These are phyloP conservation scores for Globisporangium sylvaticum DNA, from an alignment of 352 stramenopile species.

Conservation along the genomic window DNA sequence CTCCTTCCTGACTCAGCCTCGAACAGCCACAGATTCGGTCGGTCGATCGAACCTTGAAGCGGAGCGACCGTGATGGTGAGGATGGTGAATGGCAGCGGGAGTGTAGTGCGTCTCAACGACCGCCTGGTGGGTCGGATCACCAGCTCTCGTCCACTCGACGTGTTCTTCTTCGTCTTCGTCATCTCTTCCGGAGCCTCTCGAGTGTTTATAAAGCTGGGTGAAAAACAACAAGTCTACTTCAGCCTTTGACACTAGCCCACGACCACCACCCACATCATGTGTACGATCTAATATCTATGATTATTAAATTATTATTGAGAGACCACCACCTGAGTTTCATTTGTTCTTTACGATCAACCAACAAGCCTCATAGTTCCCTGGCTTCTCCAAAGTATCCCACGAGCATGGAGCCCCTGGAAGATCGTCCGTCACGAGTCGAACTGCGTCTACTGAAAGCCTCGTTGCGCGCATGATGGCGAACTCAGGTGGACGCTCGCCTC, in stretches of 20 bases:
- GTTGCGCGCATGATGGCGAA: not conserved
- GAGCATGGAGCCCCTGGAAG: not conserved
- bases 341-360: not conserved
- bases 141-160: not conserved
- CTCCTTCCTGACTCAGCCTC: not conserved
- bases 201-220: slow-evolving; percentile 13
- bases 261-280: not conserved
- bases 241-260: slow-evolving; percentile 9
- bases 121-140: not conserved
- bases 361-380: not conserved
- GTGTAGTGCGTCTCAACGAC: not conserved
- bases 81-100: not conserved
- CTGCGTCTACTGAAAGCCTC: not conserved
- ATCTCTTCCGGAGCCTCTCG: not conserved
- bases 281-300: not conserved
- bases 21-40: not conserved
- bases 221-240: slow-evolving; percentile 13
- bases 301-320: slow-evolving; percentile 4
- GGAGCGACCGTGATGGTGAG: not conserved
- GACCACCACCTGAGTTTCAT: not conserved
- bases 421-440: not conserved
- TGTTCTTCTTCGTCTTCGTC: not conserved
- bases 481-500: not conserved
- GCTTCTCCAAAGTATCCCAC: not conserved
- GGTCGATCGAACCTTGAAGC: not conserved